These are phyloP conservation scores for Ustilago crameri DNA, from an alignment of 1,284 basidiomycete genomes.

Conservation along the genomic window DNA sequence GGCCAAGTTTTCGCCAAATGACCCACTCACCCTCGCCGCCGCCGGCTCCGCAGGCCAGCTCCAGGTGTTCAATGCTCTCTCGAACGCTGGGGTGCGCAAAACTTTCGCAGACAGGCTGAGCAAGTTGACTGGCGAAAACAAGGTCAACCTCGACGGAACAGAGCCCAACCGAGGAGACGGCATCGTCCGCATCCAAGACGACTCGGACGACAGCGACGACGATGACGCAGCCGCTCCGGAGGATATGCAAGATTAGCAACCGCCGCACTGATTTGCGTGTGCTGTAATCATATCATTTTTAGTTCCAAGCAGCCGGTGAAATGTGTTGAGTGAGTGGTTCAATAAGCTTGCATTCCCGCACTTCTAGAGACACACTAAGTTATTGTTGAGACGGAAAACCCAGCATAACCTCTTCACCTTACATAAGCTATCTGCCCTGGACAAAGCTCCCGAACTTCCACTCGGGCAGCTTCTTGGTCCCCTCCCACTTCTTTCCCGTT, in stretches of 20 bases:
- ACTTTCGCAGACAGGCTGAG: slow-evolving; percentile 68
- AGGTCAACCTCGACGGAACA: slow-evolving; percentile 33
- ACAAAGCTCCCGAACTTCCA: slow-evolving; percentile 46
- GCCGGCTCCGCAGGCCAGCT: slow-evolving; percentile 91
- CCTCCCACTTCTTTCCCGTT: slow-evolving; percentile 25
- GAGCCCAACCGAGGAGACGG: slow-evolving; percentile 49
- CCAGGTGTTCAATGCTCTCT: slow-evolving; percentile 85
- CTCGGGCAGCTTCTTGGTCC: slow-evolving; percentile 23
- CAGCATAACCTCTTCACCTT: too few species aligned
- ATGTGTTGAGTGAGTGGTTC: too few species aligned
- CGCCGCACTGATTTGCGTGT: too few species aligned
- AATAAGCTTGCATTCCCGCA: too few species aligned
- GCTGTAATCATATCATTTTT: too few species aligned
- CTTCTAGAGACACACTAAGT: too few species aligned
- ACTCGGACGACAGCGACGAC: slow-evolving; percentile 43
- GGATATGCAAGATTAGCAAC: slow-evolving; percentile 43
- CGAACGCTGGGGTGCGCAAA: slow-evolving; percentile 67
- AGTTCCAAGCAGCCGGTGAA: too few species aligned
- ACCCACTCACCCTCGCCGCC: slow-evolving; percentile 90
- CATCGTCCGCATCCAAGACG: slow-evolving; percentile 45
- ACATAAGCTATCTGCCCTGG: slow-evolving; percentile 26
- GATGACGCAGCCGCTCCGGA: slow-evolving; percentile 24
- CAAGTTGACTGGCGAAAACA: slow-evolving; percentile 9
- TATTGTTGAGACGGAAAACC: too few species aligned
- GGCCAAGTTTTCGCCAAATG: slow-evolving; percentile 88